Base-by-base conservation (phyloP, 192 early-diverging fungal species). In the Lobosporangium transversale region DNA sequence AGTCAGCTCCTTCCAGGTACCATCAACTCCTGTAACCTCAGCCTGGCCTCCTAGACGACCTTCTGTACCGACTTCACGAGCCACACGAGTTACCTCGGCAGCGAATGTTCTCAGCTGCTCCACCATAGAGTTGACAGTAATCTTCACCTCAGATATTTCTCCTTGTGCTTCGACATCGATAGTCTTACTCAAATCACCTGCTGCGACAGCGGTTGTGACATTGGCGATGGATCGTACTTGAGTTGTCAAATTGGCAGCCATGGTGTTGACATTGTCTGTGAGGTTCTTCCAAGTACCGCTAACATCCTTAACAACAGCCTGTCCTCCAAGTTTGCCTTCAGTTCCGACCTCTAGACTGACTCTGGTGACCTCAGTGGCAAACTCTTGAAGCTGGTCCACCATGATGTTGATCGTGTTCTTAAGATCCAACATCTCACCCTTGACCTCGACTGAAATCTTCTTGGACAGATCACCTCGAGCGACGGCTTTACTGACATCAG, bases 261-360 rank as follows among this genome's bases (percentile, higher is more conserved):
- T 92, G 17, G 76, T 86, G 74, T 92, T 92, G 55, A 92, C 91
- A 66, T 89, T 90, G 57, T 89, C 87, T 0, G 91, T 92, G 0
- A 92, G 68, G 21, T 90, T 84, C 45, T 88, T 89, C 91, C 91
- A 92, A 0, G 88, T 90, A 21, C 91, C 91, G 33, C 75, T 87
- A 1, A 90, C 91, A 18, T 61, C 37, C 14, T 40, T 40, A 14
- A 92, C 91, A 6, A 81, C 80, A 24, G 91, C 91, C 66, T 90
- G 89, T 7, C 89, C 91, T 11, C 89, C 37, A 14, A 40, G 37
- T 14, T 40, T 40, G 37, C 37, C 37, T 40, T 40, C 37, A 7
- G 37, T 40, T 7, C 37, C 37, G 7, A 40, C 37, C 14, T 40
- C 37, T 14, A 40, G 14, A 40, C 37, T 40, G 37, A 40, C 37